Conservation (phyloP, 1,284 basidiomycete genomes). For the Ceratobasidium sp. region DNA sequence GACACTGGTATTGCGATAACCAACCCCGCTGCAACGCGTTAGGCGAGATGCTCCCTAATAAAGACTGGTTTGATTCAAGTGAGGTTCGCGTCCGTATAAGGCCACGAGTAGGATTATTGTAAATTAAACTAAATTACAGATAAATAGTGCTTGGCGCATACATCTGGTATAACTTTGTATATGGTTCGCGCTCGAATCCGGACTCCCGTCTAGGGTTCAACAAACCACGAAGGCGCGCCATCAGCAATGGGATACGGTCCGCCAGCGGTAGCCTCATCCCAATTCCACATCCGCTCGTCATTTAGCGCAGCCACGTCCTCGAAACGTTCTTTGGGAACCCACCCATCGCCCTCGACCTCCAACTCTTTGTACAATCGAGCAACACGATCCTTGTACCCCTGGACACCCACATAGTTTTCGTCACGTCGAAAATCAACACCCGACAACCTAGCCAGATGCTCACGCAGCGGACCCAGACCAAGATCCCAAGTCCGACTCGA, state of each 20-base stretch:
- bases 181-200: not conserved
- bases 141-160: not conserved
- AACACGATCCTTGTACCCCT: constrained; percentile 11
- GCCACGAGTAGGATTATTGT: too few species aligned
- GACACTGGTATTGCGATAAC: too few species aligned
- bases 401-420: not conserved
- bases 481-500: constrained; percentile 28
- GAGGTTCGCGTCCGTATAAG: too few species aligned
- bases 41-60: too few species aligned
- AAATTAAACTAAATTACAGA: constrained; percentile 9
- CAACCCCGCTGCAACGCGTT: too few species aligned
- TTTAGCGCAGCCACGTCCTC: constrained; percentile 16
- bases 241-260: constrained; percentile 30
- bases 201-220: not conserved
- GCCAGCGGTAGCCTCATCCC: constrained; percentile 20
- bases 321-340: constrained; percentile 22
- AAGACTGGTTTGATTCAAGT: too few species aligned
- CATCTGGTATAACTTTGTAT: not conserved
- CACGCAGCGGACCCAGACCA: constrained; percentile 14
- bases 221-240: constrained; percentile 34
- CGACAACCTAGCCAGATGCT: constrained; percentile 1
- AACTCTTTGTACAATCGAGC: constrained; percentile 1
- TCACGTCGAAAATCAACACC: not conserved
- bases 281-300: not conserved
- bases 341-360: constrained; percentile 24